Conservation (phyloP, 1,139 yeast genomes). For the Saccharomyces hybrid region DNA sequence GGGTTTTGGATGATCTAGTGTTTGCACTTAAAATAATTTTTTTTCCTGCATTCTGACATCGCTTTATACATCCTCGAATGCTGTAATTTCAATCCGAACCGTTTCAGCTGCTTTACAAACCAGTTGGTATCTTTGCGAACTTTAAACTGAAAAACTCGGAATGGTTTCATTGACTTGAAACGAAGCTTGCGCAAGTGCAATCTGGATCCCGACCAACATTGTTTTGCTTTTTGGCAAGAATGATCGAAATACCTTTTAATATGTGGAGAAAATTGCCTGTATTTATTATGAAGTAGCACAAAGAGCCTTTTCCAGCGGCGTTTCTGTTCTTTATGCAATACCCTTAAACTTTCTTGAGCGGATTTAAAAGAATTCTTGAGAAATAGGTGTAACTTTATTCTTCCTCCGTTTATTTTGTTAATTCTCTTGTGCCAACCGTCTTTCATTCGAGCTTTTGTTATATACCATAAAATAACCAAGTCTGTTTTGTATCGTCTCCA, state of each 20-base stretch:
- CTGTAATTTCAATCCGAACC: neutral
- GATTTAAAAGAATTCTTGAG: neutral
- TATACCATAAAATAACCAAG: constrained; percentile 10
- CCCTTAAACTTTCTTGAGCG: neutral
- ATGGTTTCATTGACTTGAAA: neutral
- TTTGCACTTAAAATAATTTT: neutral
- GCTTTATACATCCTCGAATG: neutral
- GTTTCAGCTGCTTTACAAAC: neutral
- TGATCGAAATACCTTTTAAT: neutral
- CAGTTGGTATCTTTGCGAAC: neutral
- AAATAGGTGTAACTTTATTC: neutral
- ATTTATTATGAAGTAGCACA: neutral
- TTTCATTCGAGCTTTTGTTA: neutral
- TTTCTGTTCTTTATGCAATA: neutral
- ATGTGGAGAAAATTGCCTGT: neutral
- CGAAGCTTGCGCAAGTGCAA: neutral
- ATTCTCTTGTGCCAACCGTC: neutral
- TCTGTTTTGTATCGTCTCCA: constrained; percentile 11
- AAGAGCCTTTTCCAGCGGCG: neutral
- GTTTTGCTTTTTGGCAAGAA: neutral
- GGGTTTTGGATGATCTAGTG: neutral
- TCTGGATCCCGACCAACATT: neutral
- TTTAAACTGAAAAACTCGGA: neutral
- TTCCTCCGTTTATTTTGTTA: neutral
- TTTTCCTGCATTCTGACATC: neutral